Base-by-base conservation (phyloP, 768 basidiomycete species). In the Kwoniella dejecticola region DNA sequence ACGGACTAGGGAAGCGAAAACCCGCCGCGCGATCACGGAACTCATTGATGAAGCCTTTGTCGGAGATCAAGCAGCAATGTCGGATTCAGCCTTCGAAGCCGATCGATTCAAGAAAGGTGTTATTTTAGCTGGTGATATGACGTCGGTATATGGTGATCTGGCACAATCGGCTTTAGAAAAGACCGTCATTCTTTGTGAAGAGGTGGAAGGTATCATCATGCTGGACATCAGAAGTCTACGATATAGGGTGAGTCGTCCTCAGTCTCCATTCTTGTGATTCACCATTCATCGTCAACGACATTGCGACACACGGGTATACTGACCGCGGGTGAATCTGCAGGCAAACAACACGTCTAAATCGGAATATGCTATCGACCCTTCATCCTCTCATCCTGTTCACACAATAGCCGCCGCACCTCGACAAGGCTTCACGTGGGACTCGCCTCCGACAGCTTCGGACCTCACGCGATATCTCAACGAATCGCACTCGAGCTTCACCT, bases 31-130 rank as follows among this genome's bases (percentile, higher is more conserved):
- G 5, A 41, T 74, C 7, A 65, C 68, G 5, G 66, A 71, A 15
- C 56, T 69, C 26, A 63, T 71, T 23, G 65, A 74, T 17, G 54
- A 60, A 26, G 55, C 56, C 17, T 56, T 74, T 33, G 68, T 69
- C 26, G 53, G 54, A 17, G 38, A 56, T 46, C 44, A 45, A 64
- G 27, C 33, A 4, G 42, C 13, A 19, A 45, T 15, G 10, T n/a
- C 24, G 30, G 21, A 50, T 13, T 21, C 48, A 8, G 12, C 11
- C 19, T 11, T 15, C 6, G 48, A 50, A 31, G 29, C 17, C 11
- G 30, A 19, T 30, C 21, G 30, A 33, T 2, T 17, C 11, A 8
- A 31, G 13, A 26, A 13, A 7, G 48, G 48, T 15, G 48, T 31
- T 1, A 31, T 50, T 8, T 31, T 24, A n/a, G 30, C 21, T n/a